Conservation (phyloP, 768 basidiomycete species). For the Lepiota venenata region DNA sequence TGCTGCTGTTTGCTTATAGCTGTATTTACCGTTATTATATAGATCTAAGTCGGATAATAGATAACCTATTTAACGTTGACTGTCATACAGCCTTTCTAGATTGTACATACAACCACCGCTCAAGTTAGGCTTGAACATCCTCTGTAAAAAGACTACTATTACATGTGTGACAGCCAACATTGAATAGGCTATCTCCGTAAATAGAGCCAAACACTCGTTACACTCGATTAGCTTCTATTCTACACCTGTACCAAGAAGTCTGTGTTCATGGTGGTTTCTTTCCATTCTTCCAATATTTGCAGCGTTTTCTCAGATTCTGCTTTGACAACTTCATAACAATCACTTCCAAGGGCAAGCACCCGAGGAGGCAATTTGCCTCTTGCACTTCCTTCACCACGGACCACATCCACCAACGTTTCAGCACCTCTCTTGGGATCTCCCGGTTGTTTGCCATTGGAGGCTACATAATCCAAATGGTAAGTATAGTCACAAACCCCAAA, state of each 20-base stretch:
- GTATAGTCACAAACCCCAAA: background rate
- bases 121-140: no score
- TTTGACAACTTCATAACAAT: constrained; percentile 24
- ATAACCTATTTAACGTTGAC: no score
- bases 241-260: constrained; percentile 20
- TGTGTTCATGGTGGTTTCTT: constrained; percentile 22
- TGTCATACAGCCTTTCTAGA: no score
- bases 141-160: no score
- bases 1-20: no score
- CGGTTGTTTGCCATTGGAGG: constrained; percentile 31
- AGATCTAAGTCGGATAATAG: no score
- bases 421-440: constrained; percentile 35
- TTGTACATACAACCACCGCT: no score
- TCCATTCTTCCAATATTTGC: constrained; percentile 28
- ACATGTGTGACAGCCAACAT: no score
- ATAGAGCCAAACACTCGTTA: no score
- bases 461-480: constrained; percentile 18
- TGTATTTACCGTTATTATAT: no score
- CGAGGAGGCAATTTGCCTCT: constrained; percentile 27
- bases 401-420: constrained; percentile 28
- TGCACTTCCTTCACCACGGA: constrained; percentile 26
- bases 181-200: no score
- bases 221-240: no score
- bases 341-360: constrained; percentile 25
- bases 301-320: constrained; percentile 15